These are phyloP conservation scores for Byssoonygena ceratinophila DNA, from an alignment of 2,329 filamentous ascomycete species.

Conservation along the genomic window DNA sequence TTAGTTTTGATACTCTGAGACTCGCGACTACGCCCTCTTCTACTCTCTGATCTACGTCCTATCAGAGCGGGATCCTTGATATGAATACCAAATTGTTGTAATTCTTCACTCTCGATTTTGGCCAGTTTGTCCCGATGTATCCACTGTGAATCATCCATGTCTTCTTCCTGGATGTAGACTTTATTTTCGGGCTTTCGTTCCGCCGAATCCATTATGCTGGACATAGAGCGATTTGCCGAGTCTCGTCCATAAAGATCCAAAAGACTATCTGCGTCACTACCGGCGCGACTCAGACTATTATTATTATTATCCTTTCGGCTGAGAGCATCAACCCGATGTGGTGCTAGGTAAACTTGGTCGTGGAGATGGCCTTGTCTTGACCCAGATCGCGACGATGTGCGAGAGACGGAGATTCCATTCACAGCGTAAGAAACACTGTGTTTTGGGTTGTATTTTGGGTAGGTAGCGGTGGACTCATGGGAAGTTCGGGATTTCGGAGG, in stretches of 20 bases:
- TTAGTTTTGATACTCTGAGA: conserved; percentile 25
- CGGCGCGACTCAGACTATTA: conserved; percentile 29
- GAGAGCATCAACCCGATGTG: conserved; percentile 23
- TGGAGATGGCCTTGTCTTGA: conserved; percentile 25
- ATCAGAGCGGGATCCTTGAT: conserved; percentile 30
- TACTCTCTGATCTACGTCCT: conserved; percentile 28
- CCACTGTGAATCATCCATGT: conserved; percentile 36
- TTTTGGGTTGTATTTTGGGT: conserved; percentile 24
- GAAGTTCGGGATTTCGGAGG: conserved; percentile 27
- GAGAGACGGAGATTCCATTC: conserved; percentile 25
- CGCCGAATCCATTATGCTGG: conserved; percentile 21
- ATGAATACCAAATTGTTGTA: conserved; percentile 39
- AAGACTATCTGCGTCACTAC: conserved; percentile 32
- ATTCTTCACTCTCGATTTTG: conserved; percentile 42
- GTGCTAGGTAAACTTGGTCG: conserved; percentile 23
- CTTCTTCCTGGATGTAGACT: conserved; percentile 15
- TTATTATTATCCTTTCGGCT: conserved; percentile 28
- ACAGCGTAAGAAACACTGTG: conserved; percentile 26
- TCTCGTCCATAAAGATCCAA: conserved; percentile 30
- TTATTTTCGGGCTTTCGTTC: conserved; percentile 13
- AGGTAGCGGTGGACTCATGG: conserved; percentile 28
- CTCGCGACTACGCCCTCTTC: conserved; percentile 32
- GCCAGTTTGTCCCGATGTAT: conserved; percentile 44
- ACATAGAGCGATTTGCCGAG: conserved; percentile 18
- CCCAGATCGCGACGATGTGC: conserved; percentile 29